A percentile compares a stretch with the other conserved stretches of the same genome.
Conservation (phyloP, 2,329 filamentous ascomycete species). For the Westerdykella ornata region DNA sequence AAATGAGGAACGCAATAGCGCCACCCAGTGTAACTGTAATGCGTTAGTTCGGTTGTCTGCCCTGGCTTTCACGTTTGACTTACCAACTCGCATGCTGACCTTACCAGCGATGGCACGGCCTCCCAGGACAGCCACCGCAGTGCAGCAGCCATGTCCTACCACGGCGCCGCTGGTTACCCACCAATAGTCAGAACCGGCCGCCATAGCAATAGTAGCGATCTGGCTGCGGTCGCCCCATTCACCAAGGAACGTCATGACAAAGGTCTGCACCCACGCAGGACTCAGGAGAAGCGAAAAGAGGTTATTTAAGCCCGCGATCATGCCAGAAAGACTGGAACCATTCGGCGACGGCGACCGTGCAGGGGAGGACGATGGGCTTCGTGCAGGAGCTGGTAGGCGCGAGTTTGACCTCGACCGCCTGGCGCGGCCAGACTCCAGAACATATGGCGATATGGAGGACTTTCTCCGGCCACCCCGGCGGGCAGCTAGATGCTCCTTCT, state of each 20-base stretch:
- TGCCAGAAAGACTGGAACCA: constrained; percentile 49
- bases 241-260: constrained; percentile 96
- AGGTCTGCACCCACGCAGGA: constrained; percentile 97
- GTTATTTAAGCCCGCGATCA: constrained; percentile 68
- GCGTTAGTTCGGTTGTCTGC: constrained; percentile 18
- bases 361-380: constrained; percentile 62
- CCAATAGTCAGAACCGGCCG: constrained; percentile 96
- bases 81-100: constrained; percentile 94
- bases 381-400: constrained; percentile 70
- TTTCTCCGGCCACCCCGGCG: constrained; percentile 57
- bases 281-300: constrained; percentile 81
- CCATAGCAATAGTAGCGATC: constrained; percentile 98
- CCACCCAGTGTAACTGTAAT: constrained; percentile 79
- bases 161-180: constrained; percentile 91
- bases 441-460: constrained; percentile 66
- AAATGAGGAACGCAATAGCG: constrained; percentile 80
- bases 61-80: constrained; percentile 40
- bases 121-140: constrained; percentile 82
- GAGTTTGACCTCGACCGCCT: constrained; percentile 67
- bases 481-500: constrained; percentile 76
- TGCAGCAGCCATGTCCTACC: constrained; percentile 81
- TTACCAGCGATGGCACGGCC: constrained; percentile 86
- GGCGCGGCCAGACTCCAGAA: constrained; percentile 71
- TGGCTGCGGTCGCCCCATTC: constrained; percentile 98
- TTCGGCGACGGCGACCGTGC: constrained; percentile 40